Percentiles rank a stretch among this genome's conserved stretches.
Conservation (phyloP, 164 flowering plant species). For the Nymphaea thermarum region DNA sequence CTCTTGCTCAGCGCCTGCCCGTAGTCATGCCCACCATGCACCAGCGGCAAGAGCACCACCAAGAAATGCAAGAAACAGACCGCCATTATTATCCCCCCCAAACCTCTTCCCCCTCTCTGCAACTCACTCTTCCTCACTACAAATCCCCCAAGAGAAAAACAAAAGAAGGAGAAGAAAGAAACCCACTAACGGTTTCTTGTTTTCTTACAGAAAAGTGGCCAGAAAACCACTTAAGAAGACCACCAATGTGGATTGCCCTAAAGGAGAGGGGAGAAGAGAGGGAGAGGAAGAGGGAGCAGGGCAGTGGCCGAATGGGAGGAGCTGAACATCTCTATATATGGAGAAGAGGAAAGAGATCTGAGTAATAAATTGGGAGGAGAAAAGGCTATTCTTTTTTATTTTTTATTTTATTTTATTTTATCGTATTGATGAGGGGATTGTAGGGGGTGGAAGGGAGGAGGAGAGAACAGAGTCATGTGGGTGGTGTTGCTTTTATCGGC, state of each 20-base stretch:
- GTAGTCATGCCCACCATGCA: conserved; percentile 70
- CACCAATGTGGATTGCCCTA: conserved; percentile 5
- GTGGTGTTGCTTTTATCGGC: too few species aligned
- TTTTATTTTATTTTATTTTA: too few species aligned
- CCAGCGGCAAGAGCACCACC: conserved; percentile 32
- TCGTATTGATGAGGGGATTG: too few species aligned
- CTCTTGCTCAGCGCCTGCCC: conserved; percentile 71
- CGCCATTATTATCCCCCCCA: neutral
- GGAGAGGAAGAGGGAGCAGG: conserved; percentile 10
- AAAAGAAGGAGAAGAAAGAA: conserved; percentile 1
- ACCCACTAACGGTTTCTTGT: neutral
- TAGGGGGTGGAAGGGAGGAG: too few species aligned
- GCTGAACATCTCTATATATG: conserved; percentile 18
- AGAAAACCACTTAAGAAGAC: conserved; percentile 21
- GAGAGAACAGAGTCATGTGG: too few species aligned
- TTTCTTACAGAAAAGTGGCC: conserved; percentile 4
- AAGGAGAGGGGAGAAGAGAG: conserved; percentile 9
- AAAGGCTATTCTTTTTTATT: neutral
- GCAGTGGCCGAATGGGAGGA: conserved; percentile 13
- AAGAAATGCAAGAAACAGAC: conserved; percentile 27
- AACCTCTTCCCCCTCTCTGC: neutral
- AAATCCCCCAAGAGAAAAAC: neutral
- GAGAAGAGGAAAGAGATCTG: conserved; percentile 12
- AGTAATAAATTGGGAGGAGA: neutral
- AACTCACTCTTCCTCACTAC: neutral